Base-by-base conservation (phyloP, 2,329 filamentous ascomycete genomes). In the Thermochaetoides dissita region DNA sequence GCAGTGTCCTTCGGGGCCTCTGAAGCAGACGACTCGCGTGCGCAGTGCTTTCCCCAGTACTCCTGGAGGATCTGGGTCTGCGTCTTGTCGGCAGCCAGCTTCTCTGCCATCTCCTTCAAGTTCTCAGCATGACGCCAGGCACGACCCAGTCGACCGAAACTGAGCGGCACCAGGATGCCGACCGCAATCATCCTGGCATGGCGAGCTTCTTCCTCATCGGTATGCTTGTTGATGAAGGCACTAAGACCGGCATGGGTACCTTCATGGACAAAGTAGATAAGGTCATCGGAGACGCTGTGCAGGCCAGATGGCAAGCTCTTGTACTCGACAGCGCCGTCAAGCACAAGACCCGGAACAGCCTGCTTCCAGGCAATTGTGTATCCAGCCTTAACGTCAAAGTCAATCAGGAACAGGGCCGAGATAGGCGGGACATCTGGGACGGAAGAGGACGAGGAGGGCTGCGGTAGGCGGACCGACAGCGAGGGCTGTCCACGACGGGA, bases 151-250 rank as follows among this genome's bases (percentile, higher is more conserved):
- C 87, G 74, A 24, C 89, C 89, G 55, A 84, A 83, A 57, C 81
- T 89, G 40, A 94, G 62, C 6, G 86, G 85, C 2, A 96, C 87
- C 51, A 98, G 66, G 29, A 89, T 76, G 34, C 91, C 91, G 1
- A 96, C 86, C 10, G 89, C 84, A 49, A 95, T 79, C 78, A 98
- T 95, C 53, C 83, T 77, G 39, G 91, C 91, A 68, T 94, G 84
- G 46, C 91, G 81, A 40, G 84, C 76, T 40, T 76, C 77, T 46
- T 74, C 75, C 52, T 85, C 83, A 10, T 81, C 78, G 38, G 85
- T 87, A 3, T 83, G 81, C 49, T 74, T 75, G 59, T 94, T 94
- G 58, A 91, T 69, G 59, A 95, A 98, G 29, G 88, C 87, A 64
- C 87, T 94, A 52, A 96, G 71, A 29, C 91, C 91, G 6, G 87